Evolutionary conservation across 2,329 filamentous ascomycete genomes (phyloP).

Genomic region (Canariomyces notabilis): DNA sequence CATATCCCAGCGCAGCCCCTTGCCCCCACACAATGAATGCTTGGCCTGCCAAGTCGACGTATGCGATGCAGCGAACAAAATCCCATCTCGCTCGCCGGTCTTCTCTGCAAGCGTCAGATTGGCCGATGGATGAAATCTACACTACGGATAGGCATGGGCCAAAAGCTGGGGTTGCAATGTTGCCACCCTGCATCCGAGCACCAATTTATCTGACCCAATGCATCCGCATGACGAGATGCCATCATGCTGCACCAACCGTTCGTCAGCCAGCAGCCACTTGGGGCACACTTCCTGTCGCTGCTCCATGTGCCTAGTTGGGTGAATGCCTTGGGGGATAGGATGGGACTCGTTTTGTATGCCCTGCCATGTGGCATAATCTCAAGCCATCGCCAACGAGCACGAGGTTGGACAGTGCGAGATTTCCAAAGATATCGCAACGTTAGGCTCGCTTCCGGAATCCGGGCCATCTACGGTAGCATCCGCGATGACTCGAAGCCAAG

Average conservation of each 20-base stretch:
- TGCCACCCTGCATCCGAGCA: slow-evolving; percentile 14
- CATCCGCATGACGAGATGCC: slow-evolving; percentile 18
- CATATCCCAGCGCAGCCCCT: background rate
- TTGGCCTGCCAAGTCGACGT: background rate
- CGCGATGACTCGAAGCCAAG: background rate
- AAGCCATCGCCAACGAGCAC: slow-evolving; percentile 6
- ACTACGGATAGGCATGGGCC: slow-evolving; percentile 5
- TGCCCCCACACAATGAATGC: background rate
- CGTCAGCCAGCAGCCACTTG: background rate
- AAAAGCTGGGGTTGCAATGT: slow-evolving; percentile 16
- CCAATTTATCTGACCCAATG: slow-evolving; percentile 16
- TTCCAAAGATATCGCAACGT: too few relatives aligned
- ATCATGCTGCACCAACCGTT: slow-evolving; percentile 6
- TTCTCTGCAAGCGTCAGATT: slow-evolving; percentile 9
- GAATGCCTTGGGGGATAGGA: slow-evolving; percentile 2
- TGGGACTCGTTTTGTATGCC: too few relatives aligned
- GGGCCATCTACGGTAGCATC: too few relatives aligned
- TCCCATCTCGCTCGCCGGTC: background rate
- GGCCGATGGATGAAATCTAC: slow-evolving; percentile 3
- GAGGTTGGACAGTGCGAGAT: slow-evolving; percentile 3
- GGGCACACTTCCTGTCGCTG: slow-evolving; percentile 1
- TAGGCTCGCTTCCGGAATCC: too few relatives aligned
- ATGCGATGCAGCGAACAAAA: background rate
- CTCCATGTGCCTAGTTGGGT: slow-evolving; percentile 3
- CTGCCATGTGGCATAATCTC: slow-evolving; percentile 23